Conservation (phyloP, 164 flowering plant genomes). For the Euptelea pleiosperma region DNA sequence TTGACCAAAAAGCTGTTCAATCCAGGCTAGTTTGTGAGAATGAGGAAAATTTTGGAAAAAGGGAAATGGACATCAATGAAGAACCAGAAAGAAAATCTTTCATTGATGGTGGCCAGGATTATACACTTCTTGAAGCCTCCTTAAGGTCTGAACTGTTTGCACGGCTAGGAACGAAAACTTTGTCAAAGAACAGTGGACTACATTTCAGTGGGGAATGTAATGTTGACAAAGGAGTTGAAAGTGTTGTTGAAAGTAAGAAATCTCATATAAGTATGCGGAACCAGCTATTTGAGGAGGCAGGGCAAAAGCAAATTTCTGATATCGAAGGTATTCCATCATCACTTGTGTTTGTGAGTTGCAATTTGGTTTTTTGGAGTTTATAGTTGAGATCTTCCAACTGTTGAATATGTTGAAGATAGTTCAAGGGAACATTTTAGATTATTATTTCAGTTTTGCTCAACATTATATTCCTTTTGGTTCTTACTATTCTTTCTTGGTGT, state of each 20-base stretch:
- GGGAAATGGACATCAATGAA: constrained; percentile 15
- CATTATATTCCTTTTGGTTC: no score
- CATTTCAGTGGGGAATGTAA: constrained; percentile 18
- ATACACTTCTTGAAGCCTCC: constrained; percentile 66
- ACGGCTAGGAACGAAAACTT: constrained; percentile 39
- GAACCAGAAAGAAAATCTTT: constrained; percentile 12
- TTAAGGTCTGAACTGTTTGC: constrained; percentile 75
- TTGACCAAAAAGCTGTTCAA: constrained; percentile 27
- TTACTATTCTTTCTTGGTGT: no score
- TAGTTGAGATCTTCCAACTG: no score
- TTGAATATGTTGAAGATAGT: no score
- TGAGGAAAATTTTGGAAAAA: constrained; percentile 21
- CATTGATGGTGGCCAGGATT: constrained; percentile 32
- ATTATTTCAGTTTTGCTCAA: no score
- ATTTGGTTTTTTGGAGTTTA: not conserved
- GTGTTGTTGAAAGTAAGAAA: constrained; percentile 30
- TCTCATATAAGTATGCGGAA: constrained; percentile 19
- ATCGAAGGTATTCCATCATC: constrained; percentile 35
- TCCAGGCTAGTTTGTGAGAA: constrained; percentile 18
- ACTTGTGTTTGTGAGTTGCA: not conserved
- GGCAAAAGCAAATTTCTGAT: constrained; percentile 24
- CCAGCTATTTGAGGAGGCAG: constrained; percentile 18
- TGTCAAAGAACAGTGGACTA: constrained; percentile 21
- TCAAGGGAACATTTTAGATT: no score
- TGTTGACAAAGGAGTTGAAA: constrained; percentile 25